Percentiles rank a stretch among this genome's conserved stretches.
Conservation (phyloP, 345 rosid species). For the Eutrema heterophyllum region DNA sequence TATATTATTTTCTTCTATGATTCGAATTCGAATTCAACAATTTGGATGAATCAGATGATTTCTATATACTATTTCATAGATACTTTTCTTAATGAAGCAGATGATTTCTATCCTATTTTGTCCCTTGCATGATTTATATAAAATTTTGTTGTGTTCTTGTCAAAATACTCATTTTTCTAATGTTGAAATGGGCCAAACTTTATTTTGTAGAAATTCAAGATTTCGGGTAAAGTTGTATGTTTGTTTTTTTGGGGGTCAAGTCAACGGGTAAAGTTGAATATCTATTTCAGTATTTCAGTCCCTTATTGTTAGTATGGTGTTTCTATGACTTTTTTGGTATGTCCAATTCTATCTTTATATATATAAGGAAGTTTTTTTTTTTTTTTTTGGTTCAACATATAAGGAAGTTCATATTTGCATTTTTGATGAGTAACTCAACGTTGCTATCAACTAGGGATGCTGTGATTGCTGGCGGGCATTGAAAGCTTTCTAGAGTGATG, state of each 20-base stretch:
- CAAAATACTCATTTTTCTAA: not conserved
- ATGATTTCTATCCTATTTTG: not conserved
- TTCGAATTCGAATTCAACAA: not conserved
- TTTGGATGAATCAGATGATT: not conserved
- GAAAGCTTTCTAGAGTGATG: too few relatives aligned
- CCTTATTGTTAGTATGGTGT: too few relatives aligned
- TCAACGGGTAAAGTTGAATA: not conserved
- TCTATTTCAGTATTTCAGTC: not conserved
- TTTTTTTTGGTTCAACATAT: too few relatives aligned
- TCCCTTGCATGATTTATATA: not conserved
- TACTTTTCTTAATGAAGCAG: not conserved
- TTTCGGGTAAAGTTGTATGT: constrained; percentile 8
- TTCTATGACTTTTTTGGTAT: not conserved
- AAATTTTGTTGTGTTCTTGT: not conserved
- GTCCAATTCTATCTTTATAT: not conserved
- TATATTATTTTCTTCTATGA: not conserved
- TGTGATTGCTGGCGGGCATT: too few relatives aligned
- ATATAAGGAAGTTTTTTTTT: too few relatives aligned
- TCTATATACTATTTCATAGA: not conserved
- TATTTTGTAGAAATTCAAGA: not conserved
- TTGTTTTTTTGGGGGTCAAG: not conserved
- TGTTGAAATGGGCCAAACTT: constrained; percentile 20
- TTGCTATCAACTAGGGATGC: too few relatives aligned
- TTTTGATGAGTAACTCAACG: too few relatives aligned
- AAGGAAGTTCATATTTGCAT: too few relatives aligned